These are phyloP conservation scores for Phyllosticta ampelicida DNA, from an alignment of 2,329 filamentous ascomycete genomes.

Conservation along the genomic window DNA sequence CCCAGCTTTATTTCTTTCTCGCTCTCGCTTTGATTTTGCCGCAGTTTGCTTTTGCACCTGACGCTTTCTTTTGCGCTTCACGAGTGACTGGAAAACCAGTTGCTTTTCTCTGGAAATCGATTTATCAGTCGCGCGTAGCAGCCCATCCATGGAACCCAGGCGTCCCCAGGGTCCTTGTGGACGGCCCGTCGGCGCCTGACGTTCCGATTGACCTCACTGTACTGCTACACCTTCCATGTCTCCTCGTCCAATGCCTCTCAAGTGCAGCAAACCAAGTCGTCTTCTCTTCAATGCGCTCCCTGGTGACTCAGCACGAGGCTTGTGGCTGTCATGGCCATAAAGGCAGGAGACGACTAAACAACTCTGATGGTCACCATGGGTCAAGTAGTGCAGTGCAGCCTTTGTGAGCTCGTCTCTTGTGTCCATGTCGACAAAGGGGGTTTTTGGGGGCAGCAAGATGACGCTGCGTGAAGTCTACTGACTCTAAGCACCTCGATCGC, in stretches of 20 bases:
- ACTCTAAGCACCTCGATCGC: no score
- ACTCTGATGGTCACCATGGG: no score
- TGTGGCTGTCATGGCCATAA: no score
- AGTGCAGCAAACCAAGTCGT: background rate
- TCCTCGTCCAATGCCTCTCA: background rate
- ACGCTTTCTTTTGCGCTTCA: background rate
- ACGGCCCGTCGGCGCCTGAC: background rate
- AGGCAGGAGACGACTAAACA: no score
- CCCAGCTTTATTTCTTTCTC: background rate
- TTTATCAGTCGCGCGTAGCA: background rate
- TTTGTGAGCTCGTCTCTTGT: no score
- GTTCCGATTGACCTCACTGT: background rate
- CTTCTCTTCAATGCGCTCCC: no score
- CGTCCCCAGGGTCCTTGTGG: background rate
- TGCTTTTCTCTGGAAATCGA: background rate
- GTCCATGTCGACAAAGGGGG: no score
- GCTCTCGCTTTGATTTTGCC: background rate
- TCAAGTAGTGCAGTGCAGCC: no score
- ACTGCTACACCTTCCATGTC: background rate
- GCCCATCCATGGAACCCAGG: background rate
- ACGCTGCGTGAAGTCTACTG: no score
- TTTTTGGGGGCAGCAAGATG: no score
- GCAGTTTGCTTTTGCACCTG: background rate
- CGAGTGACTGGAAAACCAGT: no score
- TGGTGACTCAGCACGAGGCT: no score